Percentiles rank a stretch among this genome's conserved stretches.
phyloP scores from a whole-genome alignment of 1,284 basidiomycete species.

The Phellinidium pouzarii region DNA sequence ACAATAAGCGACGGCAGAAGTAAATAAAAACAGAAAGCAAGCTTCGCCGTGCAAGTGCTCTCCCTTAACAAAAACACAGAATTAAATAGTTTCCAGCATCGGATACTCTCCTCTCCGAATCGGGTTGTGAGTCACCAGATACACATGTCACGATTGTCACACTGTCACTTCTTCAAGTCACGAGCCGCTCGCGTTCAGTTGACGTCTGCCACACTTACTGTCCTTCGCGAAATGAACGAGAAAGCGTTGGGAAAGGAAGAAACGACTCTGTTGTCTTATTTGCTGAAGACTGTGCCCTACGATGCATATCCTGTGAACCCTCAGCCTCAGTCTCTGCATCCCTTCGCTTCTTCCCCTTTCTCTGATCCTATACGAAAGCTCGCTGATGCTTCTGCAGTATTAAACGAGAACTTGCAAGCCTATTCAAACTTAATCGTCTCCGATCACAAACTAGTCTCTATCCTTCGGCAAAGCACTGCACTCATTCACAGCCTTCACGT shows the following conservation, averaged over 20 bases:
- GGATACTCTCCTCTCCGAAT: no score
- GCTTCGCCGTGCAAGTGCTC: no score
- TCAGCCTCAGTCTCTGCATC: conserved; percentile 15
- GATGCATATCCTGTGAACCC: conserved; percentile 9
- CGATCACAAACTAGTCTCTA: conserved; percentile 21
- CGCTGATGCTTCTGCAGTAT: conserved; percentile 4
- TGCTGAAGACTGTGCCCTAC: conserved; percentile 8
- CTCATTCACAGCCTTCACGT: conserved; percentile 19
- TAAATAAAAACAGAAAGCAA: no score
- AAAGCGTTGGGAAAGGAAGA: neutral
- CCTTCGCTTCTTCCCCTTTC: conserved; percentile 12
- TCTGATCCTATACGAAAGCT: conserved; percentile 14
- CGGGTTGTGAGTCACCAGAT: no score
- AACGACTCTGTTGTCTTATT: conserved; percentile 12
- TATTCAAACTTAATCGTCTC: conserved; percentile 13
- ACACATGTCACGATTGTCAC: no score
- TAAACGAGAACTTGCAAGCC: conserved; percentile 2
- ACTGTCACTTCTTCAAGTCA: no score
- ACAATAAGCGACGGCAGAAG: no score
- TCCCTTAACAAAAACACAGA: no score
- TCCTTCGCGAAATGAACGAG: neutral
- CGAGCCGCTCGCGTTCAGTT: no score
- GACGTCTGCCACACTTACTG: no score
- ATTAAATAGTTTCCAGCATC: no score
- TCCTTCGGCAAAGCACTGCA: conserved; percentile 19